These are phyloP conservation scores for Piloderma croceum DNA, from an alignment of 768 basidiomycete species.

Conservation along the genomic window DNA sequence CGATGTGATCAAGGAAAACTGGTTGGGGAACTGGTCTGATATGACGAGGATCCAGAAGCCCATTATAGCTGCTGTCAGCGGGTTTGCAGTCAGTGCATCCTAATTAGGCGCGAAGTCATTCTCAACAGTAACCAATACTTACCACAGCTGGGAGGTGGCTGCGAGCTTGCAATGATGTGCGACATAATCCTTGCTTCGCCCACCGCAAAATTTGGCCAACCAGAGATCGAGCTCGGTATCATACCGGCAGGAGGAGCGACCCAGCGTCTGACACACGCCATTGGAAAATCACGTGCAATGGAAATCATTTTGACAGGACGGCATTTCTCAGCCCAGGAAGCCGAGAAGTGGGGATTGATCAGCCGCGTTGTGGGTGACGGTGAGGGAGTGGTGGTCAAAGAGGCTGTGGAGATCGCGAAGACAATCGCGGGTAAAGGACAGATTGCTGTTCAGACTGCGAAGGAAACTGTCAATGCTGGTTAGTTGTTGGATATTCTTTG, in stretches of 20 bases:
- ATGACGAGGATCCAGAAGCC: conserved; percentile 79
- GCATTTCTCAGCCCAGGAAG: conserved; percentile 73
- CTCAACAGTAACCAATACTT: too few relatives aligned
- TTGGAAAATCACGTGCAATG: conserved; percentile 94
- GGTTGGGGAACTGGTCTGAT: conserved; percentile 79
- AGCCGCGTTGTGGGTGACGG: conserved; percentile 72
- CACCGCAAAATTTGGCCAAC: conserved; percentile 89
- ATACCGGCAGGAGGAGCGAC: conserved; percentile 95
- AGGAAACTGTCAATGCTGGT: conserved; percentile 94
- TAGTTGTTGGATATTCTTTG: conserved; percentile 10
- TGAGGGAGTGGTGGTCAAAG: conserved; percentile 86
- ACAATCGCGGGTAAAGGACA: conserved; percentile 78
- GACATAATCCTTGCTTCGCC: conserved; percentile 92
- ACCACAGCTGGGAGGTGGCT: conserved; percentile 92
- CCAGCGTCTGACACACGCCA: conserved; percentile 76
- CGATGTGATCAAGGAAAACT: conserved; percentile 84
- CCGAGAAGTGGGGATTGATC: conserved; percentile 82
- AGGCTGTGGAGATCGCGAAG: conserved; percentile 77
- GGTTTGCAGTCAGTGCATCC: conserved; percentile 68
- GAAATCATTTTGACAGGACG: conserved; percentile 89
- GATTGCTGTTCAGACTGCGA: conserved; percentile 78
- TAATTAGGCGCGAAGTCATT: too few relatives aligned
- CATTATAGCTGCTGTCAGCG: conserved; percentile 93
- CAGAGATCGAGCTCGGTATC: conserved; percentile 92
- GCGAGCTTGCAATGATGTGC: conserved; percentile 93